Evolutionary conservation across 1,139 yeast species (phyloP).

Genomic region (Suhomyces maxii): DNA sequence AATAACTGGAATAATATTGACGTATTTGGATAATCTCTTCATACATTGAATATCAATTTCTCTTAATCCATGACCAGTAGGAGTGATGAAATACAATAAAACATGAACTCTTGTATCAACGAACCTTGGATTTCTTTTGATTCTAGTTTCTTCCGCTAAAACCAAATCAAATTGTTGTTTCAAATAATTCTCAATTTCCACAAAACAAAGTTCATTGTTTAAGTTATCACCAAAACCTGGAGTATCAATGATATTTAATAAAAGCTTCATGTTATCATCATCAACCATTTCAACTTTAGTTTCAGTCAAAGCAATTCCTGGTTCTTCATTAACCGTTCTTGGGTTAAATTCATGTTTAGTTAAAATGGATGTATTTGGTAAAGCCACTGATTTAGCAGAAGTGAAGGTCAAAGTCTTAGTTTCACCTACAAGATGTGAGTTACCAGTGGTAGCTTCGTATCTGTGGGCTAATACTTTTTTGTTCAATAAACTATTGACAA

Average conservation of each 20-base stretch:
- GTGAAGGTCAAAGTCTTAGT: slow-evolving; percentile 55
- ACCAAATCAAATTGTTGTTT: slow-evolving; percentile 93
- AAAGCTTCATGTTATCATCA: slow-evolving; percentile 71
- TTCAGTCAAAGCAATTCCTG: slow-evolving; percentile 65
- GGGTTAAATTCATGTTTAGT: slow-evolving; percentile 46
- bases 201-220: slow-evolving; percentile 62
- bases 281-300: slow-evolving; percentile 70
- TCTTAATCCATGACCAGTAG: slow-evolving; percentile 77
- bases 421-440: slow-evolving; percentile 25
- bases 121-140: slow-evolving; percentile 82
- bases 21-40: slow-evolving; percentile 73
- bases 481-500: slow-evolving; percentile 55
- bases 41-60: slow-evolving; percentile 78
- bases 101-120: slow-evolving; percentile 77
- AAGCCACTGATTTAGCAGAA: slow-evolving; percentile 48
- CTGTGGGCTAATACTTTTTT: slow-evolving; percentile 61
- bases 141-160: slow-evolving; percentile 85
- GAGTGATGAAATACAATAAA: slow-evolving; percentile 66
- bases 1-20: slow-evolving; percentile 85
- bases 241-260: slow-evolving; percentile 65
- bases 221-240: slow-evolving; percentile 80
- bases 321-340: slow-evolving; percentile 50
- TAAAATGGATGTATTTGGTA: slow-evolving; percentile 46
- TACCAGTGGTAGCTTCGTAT: slow-evolving; percentile 35
- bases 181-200: slow-evolving; percentile 69